phyloP scores from a whole-genome alignment of 768 basidiomycete species.

The Pleurotus platypus region DNA sequence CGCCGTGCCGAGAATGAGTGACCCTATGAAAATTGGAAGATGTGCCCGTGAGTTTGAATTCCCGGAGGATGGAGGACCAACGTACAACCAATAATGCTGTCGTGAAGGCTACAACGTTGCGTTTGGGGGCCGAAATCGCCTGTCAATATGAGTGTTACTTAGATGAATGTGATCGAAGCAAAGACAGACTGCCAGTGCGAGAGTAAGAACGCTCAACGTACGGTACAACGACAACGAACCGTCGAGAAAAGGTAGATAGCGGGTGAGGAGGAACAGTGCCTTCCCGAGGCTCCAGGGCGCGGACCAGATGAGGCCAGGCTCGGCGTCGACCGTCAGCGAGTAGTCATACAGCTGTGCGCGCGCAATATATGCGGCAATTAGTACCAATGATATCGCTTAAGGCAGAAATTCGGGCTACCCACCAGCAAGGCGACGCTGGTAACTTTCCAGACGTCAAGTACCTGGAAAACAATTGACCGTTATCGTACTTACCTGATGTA shows the following conservation, averaged over 20 bases:
- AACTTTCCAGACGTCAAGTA: too few species aligned
- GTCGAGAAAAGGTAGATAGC: neutral
- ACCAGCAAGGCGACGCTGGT: neutral
- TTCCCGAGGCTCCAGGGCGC: conserved; percentile 2
- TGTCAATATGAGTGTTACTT: neutral
- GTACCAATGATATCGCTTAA: too few species aligned
- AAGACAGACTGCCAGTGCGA: neutral
- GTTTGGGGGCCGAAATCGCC: neutral
- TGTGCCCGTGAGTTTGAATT: neutral
- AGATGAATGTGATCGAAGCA: neutral
- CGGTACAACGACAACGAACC: neutral
- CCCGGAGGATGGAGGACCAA: neutral
- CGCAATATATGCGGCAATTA: neutral
- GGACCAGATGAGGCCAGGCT: neutral
- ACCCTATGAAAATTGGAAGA: neutral
- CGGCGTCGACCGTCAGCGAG: neutral
- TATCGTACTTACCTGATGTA: too few species aligned
- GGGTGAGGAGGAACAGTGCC: conserved; percentile 2
- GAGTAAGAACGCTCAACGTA: neutral
- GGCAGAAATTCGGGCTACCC: neutral
- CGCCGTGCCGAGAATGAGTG: neutral
- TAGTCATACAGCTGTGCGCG: neutral
- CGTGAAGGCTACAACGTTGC: neutral
- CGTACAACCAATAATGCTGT: neutral
- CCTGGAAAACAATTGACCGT: too few species aligned